phyloP scores from a whole-genome alignment of 164 flowering plant genomes.

The Warburgia ugandensis region DNA sequence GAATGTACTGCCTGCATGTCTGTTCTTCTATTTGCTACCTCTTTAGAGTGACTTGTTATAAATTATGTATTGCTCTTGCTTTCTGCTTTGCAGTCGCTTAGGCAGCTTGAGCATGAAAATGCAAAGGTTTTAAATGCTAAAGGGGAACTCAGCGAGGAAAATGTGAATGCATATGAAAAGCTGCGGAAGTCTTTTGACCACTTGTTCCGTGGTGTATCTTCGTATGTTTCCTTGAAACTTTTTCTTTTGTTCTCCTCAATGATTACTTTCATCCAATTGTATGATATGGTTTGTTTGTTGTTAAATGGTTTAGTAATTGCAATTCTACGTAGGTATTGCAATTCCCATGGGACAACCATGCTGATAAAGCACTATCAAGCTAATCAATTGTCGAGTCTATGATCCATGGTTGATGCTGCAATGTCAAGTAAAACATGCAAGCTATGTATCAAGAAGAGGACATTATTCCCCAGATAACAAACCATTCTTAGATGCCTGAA shows the following conservation, averaged over 20 bases:
- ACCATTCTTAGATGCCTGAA: too few species aligned
- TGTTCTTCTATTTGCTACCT: not conserved
- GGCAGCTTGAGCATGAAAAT: conserved; percentile 91
- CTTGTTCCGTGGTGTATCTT: conserved; percentile 73
- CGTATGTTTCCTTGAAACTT: conserved; percentile 42
- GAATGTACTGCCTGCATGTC: not conserved
- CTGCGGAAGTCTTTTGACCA: conserved; percentile 89
- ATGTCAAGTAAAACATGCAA: too few species aligned
- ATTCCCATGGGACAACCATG: too few species aligned
- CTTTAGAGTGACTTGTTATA: not conserved
- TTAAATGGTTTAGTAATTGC: too few species aligned
- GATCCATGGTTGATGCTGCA: too few species aligned
- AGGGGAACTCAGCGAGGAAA: conserved; percentile 96
- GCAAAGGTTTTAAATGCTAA: conserved; percentile 85
- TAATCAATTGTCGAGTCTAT: too few species aligned
- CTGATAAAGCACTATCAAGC: too few species aligned
- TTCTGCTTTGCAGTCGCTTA: conserved; percentile 55
- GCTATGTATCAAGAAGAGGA: too few species aligned
- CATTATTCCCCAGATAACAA: too few species aligned
- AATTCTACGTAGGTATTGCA: too few species aligned
- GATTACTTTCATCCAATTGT: not conserved
- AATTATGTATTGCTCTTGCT: not conserved
- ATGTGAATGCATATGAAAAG: conserved; percentile 76
- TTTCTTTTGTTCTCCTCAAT: not conserved
- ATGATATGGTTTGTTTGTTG: too few species aligned